A percentile compares a stretch with the other conserved stretches of the same genome.
phyloP scores from a whole-genome alignment of 2,329 filamentous ascomycete genomes.

The Alternaria viburni region DNA sequence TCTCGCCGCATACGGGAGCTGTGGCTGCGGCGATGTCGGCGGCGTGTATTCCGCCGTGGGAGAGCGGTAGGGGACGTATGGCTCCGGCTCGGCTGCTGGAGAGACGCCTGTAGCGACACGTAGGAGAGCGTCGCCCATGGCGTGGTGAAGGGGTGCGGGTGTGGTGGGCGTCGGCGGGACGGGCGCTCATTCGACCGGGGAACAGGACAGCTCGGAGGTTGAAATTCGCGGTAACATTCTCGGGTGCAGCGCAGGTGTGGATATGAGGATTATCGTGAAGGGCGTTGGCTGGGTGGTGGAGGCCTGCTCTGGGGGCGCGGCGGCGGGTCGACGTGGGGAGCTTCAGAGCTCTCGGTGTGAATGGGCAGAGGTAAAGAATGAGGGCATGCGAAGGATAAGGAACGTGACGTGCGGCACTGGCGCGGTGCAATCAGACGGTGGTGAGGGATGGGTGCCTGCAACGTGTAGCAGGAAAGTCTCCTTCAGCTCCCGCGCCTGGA shows the following conservation, averaged over 20 bases:
- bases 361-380: constrained; percentile 9
- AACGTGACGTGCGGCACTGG: constrained; percentile 11
- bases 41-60: constrained; percentile 40
- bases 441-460: constrained; percentile 22
- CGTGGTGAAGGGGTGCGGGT: constrained; percentile 18
- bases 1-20: constrained; percentile 22
- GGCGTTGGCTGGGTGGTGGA: neutral
- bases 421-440: constrained; percentile 21
- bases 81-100: constrained; percentile 15
- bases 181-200: constrained; percentile 40
- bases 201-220: constrained; percentile 24
- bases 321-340: neutral
- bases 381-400: constrained; percentile 12
- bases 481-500: constrained; percentile 12
- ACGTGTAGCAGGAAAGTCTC: constrained; percentile 21
- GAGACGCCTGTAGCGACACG: constrained; percentile 22
- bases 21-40: constrained; percentile 39
- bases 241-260: constrained; percentile 13
- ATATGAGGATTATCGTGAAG: neutral
- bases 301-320: constrained; percentile 1
- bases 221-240: constrained; percentile 36
- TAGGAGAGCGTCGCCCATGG: constrained; percentile 38
- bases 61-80: constrained; percentile 33
- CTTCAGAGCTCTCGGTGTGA: constrained; percentile 4
- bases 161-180: constrained; percentile 8